Base-by-base conservation (phyloP, 139 green algal genomes). In the Pedinophyceae sp. region DNA sequence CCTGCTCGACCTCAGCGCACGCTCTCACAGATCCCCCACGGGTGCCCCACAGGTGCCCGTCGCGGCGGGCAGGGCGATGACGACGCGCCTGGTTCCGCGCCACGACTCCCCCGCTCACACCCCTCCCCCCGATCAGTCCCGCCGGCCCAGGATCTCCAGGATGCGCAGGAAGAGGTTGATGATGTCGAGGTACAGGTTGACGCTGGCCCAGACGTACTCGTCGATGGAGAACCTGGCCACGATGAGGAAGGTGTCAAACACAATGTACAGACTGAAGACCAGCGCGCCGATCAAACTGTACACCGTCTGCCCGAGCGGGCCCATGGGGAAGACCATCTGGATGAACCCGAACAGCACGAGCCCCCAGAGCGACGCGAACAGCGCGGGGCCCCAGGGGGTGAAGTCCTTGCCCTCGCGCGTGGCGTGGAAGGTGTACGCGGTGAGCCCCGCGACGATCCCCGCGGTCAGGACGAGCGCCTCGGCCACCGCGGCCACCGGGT, bases 141-240 rank as follows among this genome's bases (percentile, higher is more conserved):
- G n/a, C n/a, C n/a, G n/a, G n/a, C n/a, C n/a, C n/a, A 82, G 52
- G 3, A 80, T 53, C 15, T 73, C 61, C 30, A 86, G 51, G 27
- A 86, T 70, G 55, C 71, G 57, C n/a, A 87, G 40, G 52, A 88
- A 88, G 1, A 88, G 50, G 51, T 88, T 88, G 60, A 88, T 69
- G 22, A 88, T 70, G 53, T 85, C 69, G 1, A 88, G 58, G 51
- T 88, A 88, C n/a, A 88, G 59, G 0, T 45, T 56, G 17, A 88
- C 49, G 4, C 55, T 62, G 1, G 70, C 79, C 71, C 70, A 80
- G 1, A 88, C 61, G 48, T 87, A 88, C 3, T 88, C 74, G 52
- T 89, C 79, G 39, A 79, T 27, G 41, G 60, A 58, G 40, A 73
- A 51, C 17, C 55, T 46, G 26, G 52, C 27, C 45, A 69, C 71